phyloP scores from a whole-genome alignment of 2,329 filamentous ascomycete species.

The Talaromyces pinophilus region DNA sequence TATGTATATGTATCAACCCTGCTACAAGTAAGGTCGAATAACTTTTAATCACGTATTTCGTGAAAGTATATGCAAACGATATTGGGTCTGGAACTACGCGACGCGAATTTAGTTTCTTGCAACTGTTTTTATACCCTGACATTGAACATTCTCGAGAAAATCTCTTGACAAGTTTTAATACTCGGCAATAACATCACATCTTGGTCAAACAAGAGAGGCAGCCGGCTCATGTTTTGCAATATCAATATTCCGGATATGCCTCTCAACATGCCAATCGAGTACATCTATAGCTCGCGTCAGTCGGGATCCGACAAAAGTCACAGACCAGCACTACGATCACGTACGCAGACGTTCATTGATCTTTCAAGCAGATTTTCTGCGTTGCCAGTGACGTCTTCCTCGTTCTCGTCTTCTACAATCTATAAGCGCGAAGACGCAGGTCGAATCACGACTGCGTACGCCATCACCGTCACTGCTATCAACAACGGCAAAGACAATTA shows the following conservation, averaged over 20 bases:
- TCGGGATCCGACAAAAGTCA: conserved; percentile 1
- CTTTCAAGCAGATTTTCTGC: conserved; percentile 18
- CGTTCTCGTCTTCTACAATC: conserved; percentile 10
- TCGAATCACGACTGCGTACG: conserved; percentile 15
- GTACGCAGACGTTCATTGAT: conserved; percentile 17
- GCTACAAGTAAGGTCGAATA: conserved; percentile 12
- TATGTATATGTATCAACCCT: conserved; percentile 15
- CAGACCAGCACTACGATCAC: conserved; percentile 13
- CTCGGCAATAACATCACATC: not conserved
- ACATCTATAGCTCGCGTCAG: not conserved
- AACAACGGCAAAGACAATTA: conserved; percentile 9
- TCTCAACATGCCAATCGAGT: conserved; percentile 15
- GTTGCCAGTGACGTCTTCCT: conserved; percentile 13
- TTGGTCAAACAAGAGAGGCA: not conserved
- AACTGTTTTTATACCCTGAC: conserved; percentile 2
- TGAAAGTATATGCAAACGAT: not conserved
- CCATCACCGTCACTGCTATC: conserved; percentile 15
- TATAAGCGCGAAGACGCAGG: conserved; percentile 14
- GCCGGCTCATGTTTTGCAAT: conserved; percentile 3
- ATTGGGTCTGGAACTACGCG: not conserved
- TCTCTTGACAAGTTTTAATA: not conserved
- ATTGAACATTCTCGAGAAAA: not conserved
- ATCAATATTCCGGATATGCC: conserved; percentile 1
- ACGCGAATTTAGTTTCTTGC: conserved; percentile 6
- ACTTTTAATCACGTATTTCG: not conserved